Evolutionary conservation across 345 rosid species (phyloP), one percentile per base, ranked within the genome.

Genomic region (Populus deltoides): DNA sequence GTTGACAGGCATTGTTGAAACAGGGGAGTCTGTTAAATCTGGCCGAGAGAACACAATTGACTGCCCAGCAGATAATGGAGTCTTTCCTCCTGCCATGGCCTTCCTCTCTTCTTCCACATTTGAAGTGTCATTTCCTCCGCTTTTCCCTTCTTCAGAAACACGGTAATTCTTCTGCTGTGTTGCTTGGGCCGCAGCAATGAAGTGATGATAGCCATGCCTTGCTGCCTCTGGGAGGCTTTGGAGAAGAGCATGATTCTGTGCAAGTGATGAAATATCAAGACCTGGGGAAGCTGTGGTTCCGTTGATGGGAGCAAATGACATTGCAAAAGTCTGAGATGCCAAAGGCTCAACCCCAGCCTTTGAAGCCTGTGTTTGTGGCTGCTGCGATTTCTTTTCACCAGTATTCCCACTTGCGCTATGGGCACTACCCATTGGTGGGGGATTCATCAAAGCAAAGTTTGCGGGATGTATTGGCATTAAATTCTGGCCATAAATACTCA

Each of bases 21-120:
- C 89, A 25, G 93, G 78, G 55, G 93, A 41, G 67, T 90, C 94
- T 13, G 85, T 78, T 66, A 87, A 72, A 80, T 93, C 97, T 1
- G 87, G 83, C 84, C 90, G 84, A 4, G 93, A 86, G 88, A 96
- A 93, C 74, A 94, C 94, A 90, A 93, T 91, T 24, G 90, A 89
- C 77, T 92, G 99, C 57, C 92, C 96, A n/a, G 78, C 78, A 70
- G 77, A 79, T 20, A 72, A 78, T 22, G 88, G 79, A 45, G 81
- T 74, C 76, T 87, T 90, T 70, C 77, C 80, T 12, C 88, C 91
- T 7, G 81, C 70, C 77, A 80, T 67, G 2, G 80, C 72, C 84
- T 91, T 93, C 78, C 91, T 93, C 63, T 90, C 99, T 47, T 92
- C 98, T 45, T 87, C 89, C 25, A 80, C 68, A 72, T 78, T 87